Percentiles rank a stretch among this genome's conserved stretches.
These are phyloP conservation scores for Botrytis medusae DNA, from an alignment of 2,329 filamentous ascomycete species.

Conservation along the genomic window DNA sequence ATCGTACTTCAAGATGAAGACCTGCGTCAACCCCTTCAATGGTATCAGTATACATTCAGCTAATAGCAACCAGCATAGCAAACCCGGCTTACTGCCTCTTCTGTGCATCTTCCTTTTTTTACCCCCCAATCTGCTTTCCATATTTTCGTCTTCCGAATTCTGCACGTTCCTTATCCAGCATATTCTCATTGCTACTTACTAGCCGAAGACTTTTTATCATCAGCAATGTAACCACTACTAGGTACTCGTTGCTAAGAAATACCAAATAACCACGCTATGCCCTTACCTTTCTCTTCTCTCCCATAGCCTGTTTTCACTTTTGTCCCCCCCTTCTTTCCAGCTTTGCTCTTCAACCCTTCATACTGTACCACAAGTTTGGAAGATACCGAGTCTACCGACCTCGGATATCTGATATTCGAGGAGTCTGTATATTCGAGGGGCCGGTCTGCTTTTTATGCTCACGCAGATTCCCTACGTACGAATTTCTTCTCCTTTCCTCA, in stretches of 20 bases:
- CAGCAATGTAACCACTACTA: not conserved
- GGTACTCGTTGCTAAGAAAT: not conserved
- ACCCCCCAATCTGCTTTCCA: not conserved
- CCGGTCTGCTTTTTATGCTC: not conserved
- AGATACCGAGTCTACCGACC: not conserved
- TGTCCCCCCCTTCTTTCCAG: not conserved
- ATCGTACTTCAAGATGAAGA: not conserved
- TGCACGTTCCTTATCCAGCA: not conserved
- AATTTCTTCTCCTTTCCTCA: no score
- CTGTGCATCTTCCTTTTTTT: not conserved
- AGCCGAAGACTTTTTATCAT: not conserved
- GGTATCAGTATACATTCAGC: not conserved
- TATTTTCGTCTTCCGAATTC: not conserved
- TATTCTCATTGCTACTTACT: not conserved
- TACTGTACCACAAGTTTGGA: not conserved
- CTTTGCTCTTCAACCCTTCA: not conserved
- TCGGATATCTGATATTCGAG: not conserved
- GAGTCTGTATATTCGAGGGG: not conserved
- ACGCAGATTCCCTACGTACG: not conserved
- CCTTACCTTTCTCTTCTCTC: not conserved
- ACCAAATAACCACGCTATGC: not conserved
- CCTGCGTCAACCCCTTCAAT: not conserved
- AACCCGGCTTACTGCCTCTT: not conserved
- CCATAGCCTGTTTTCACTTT: not conserved
- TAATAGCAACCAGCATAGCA: no score